These are phyloP conservation scores for Dryas octopetala DNA, from an alignment of 306 rosid genomes.

Conservation along the genomic window DNA sequence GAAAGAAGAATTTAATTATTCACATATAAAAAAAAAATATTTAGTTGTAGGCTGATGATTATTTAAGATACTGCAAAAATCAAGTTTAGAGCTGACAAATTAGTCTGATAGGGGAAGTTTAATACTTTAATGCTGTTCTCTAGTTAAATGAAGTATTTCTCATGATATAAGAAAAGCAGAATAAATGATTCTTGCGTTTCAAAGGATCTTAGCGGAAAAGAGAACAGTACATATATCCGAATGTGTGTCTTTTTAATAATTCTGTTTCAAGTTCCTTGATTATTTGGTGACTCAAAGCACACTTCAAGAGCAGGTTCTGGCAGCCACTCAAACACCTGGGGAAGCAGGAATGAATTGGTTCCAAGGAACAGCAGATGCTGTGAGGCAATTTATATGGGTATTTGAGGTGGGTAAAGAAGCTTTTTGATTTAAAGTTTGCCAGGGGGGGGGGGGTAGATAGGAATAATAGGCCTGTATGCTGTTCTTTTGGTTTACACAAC, in stretches of 20 bases:
- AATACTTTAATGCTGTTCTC: background rate
- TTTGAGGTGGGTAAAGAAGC: constrained; percentile 38
- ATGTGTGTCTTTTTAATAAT: background rate
- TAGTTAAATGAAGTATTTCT: background rate
- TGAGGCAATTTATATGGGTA: constrained; percentile 51
- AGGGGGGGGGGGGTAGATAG: background rate
- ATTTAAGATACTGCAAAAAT: background rate
- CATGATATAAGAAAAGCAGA: background rate
- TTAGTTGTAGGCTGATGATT: background rate
- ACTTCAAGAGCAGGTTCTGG: constrained; percentile 34
- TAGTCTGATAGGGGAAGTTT: background rate
- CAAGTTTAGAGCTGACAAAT: background rate
- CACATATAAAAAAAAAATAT: background rate
- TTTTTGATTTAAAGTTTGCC: background rate
- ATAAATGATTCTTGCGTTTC: background rate
- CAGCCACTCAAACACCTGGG: constrained; percentile 56
- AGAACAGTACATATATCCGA: background rate
- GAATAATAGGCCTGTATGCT: background rate
- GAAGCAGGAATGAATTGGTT: constrained; percentile 56
- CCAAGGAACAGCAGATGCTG: constrained; percentile 65
- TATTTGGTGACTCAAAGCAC: constrained; percentile 1
- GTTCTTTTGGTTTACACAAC: constrained; percentile 5
- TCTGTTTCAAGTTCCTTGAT: constrained; percentile 2
- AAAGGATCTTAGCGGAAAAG: background rate
- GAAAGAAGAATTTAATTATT: background rate